These are phyloP conservation scores for Fraxinus dipetala DNA, from an alignment of 305 asterid genomes.

Conservation along the genomic window DNA sequence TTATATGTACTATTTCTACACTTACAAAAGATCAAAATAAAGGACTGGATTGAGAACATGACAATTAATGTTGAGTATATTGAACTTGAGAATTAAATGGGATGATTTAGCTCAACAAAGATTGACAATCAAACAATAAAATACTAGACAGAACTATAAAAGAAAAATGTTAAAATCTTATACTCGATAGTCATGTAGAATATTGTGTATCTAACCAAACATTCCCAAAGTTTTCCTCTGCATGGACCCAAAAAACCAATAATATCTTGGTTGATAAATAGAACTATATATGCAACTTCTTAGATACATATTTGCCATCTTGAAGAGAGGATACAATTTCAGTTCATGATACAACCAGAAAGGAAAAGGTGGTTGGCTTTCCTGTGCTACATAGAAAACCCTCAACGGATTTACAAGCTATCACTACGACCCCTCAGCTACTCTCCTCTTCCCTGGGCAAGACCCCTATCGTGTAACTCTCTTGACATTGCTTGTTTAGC, in stretches of 20 bases:
- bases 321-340: background rate
- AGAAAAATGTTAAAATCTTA: background rate
- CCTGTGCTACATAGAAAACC: background rate
- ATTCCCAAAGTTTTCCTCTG: background rate
- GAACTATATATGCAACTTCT: background rate
- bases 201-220: background rate
- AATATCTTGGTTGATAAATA: background rate
- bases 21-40: too few relatives aligned
- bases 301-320: too few relatives aligned
- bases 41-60: background rate
- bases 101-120: background rate
- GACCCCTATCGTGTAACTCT: background rate
- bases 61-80: background rate
- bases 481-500: background rate
- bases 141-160: background rate
- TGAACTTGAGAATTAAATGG: too few relatives aligned
- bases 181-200: background rate
- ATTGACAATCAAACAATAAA: background rate
- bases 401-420: background rate
- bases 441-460: background rate
- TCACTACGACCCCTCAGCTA: background rate
- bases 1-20: too few relatives aligned
- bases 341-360: background rate
- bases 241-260: background rate
- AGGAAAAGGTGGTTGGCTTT: background rate